Evolutionary conservation across 2,329 filamentous ascomycete species (phyloP).

Genomic region (Pseudopithomyces chartarum): DNA sequence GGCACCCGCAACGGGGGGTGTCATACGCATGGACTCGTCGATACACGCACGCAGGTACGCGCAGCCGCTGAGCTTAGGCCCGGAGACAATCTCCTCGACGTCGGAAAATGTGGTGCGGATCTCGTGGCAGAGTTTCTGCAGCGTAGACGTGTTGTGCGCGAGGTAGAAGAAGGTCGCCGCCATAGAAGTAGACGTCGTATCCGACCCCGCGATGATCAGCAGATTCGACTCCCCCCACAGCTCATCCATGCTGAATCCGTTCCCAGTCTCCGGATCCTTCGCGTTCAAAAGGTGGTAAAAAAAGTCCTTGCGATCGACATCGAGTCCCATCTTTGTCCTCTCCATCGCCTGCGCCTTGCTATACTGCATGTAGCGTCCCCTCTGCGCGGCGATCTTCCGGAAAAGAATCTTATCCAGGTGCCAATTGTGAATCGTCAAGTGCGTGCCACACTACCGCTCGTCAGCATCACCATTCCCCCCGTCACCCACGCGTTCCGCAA

Average conservation of each 20-base stretch:
- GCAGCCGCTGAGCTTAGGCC: slow-evolving; percentile 38
- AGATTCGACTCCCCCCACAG: slow-evolving; percentile 56
- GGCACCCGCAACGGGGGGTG: slow-evolving; percentile 45
- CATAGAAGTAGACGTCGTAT: slow-evolving; percentile 52
- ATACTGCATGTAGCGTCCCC: slow-evolving; percentile 50
- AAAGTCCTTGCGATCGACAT: slow-evolving; percentile 52
- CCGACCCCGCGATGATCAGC: slow-evolving; percentile 55
- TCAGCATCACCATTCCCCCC: no score
- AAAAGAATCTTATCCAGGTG: slow-evolving; percentile 52
- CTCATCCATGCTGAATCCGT: slow-evolving; percentile 52
- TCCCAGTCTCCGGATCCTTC: slow-evolving; percentile 52
- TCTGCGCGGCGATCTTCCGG: slow-evolving; percentile 49
- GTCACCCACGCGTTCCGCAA: no score
- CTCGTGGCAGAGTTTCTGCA: slow-evolving; percentile 41
- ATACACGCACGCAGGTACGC: slow-evolving; percentile 46
- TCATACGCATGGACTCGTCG: slow-evolving; percentile 49
- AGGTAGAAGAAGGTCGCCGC: slow-evolving; percentile 52
- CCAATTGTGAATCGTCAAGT: slow-evolving; percentile 50
- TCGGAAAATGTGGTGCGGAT: slow-evolving; percentile 39
- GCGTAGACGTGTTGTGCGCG: slow-evolving; percentile 42
- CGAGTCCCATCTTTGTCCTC: slow-evolving; percentile 47
- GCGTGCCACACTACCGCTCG: slow-evolving; percentile 47
- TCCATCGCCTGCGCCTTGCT: slow-evolving; percentile 50
- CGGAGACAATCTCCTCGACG: slow-evolving; percentile 46
- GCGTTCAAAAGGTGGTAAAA: slow-evolving; percentile 55